Evolutionary conservation across 108 stramenopile species (phyloP), one percentile per base, ranked within the genome.

Genomic region (Nitzschia sp.): DNA sequence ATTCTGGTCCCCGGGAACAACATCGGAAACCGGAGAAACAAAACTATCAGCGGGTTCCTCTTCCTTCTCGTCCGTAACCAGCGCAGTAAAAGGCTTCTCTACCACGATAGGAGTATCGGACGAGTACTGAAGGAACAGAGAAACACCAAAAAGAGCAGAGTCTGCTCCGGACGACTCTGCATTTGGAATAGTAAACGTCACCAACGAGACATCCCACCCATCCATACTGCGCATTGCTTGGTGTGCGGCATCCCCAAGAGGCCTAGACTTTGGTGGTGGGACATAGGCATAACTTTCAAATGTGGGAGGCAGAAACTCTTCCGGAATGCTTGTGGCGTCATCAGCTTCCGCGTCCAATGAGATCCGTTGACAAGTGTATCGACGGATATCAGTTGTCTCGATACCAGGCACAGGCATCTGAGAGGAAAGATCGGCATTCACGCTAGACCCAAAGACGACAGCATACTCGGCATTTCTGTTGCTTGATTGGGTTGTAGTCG

Each of bases 151-250:
- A 14, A 92, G 48, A 53, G 78, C 69, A 22, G 82, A 80, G 37
- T 79, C 79, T 7, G 63, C 69, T 34, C 63, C 76, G 7, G 75
- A 72, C n/a, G 67, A 70, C 12, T 84, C 81, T 10, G 67, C 73
- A 46, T 80, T 81, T 14, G 92, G 89, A 50, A 90, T 78, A 24
- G 77, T 80, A 41, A 89, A 86, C 67, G 83, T 85, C 0, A 84
- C 71, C 10, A 93, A 54, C 24, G 92, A 86, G 7, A 90, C 78
- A 60, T 86, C 86, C 92, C 92, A 93, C 41, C 89, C 89, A 73
- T 90, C 86, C 29, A 52, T 53, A 57, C 85, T 85, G 38, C 64
- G 20, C 20, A 57, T 41, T 21, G 25, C 41, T 15, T 34, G 20
- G 20, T 73, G 38, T 25, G 61, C 14, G 8, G 34, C 10, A 6